Evolutionary conservation across 208 protist species (phyloP), one percentile per base, ranked within the genome.

Genomic region (Trypanosoma platydactyli): DNA sequence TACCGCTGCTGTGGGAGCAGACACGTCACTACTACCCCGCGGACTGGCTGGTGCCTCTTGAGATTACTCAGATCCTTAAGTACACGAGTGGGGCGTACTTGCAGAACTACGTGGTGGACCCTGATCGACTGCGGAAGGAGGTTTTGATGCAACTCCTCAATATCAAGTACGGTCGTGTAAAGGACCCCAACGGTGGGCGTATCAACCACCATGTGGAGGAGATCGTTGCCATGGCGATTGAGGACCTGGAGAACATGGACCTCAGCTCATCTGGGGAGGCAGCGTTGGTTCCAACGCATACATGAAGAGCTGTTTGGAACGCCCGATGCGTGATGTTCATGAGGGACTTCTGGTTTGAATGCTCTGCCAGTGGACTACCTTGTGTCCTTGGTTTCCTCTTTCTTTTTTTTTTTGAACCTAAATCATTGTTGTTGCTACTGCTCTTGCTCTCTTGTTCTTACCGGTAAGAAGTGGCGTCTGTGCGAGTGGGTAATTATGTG

Each of bases 21-120:
- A 87, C 78, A 41, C 79, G 79, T 50, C 80, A 91, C 61, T 94
- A 94, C 77, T 94, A 94, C 76, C 81, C 84, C 15, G 71, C 72
- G 5, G 88, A 94, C 73, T 94, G 88, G 86, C 81, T 94, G 9
- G 86, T 94, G 58, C 84, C 85, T 42, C 73, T 94, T 29, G 84
- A 94, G 76, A 75, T 94, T 20, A 89, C 88, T 27, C 88, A 94
- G 73, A 76, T 94, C 38, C 71, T 94, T 15, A 94, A 94, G 71
- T 94, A 92, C 74, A 87, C 81, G 7, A 92, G 78, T 33, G 88
- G 83, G 12, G 64, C 56, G 13, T 94, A 86, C 66, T 59, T 94
- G 54, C 85, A 89, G 65, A 85, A 84, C 46, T 94, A 92, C 71
- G 83, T 94, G 11, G 76, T 81, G 0, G 88, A 94, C 72, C 88